A percentile compares a stretch with the other conserved stretches of the same genome.
Conservation (phyloP, 169 alveolate species). For the Eimeria acervulina region DNA sequence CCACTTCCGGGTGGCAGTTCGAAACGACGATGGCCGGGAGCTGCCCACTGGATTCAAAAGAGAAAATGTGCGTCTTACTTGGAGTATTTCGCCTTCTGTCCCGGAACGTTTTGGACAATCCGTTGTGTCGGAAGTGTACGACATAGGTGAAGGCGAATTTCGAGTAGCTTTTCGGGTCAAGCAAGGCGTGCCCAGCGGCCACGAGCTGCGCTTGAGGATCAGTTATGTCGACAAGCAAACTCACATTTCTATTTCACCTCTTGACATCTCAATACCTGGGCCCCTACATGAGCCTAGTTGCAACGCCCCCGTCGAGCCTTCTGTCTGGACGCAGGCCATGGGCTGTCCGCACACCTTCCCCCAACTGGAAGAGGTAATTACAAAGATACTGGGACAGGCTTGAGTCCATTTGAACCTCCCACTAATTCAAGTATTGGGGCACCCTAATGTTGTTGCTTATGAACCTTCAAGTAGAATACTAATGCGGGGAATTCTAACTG, state of each 20-base stretch:
- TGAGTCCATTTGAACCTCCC: neutral
- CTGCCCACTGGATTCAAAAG: constrained; percentile 12
- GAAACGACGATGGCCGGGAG: constrained; percentile 28
- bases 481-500: neutral
- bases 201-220: constrained; percentile 62
- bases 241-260: constrained; percentile 8
- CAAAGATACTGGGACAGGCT: neutral
- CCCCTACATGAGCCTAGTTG: constrained; percentile 74
- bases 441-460: neutral
- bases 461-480: neutral
- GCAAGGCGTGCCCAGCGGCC: constrained; percentile 67
- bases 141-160: constrained; percentile 57
- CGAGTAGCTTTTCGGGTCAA: constrained; percentile 34
- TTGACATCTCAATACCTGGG: constrained; percentile 52
- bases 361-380: constrained; percentile 64
- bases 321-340: constrained; percentile 51
- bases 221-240: constrained; percentile 5
- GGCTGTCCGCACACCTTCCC: constrained; percentile 62
- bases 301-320: constrained; percentile 57
- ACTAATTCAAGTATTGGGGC: neutral
- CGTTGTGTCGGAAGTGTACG: constrained; percentile 12
- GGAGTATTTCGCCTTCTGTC: neutral
- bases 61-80: constrained; percentile 13
- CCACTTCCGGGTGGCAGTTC: constrained; percentile 62
- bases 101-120: constrained; percentile 12